Percentiles rank a stretch among this genome's conserved stretches.
These are phyloP conservation scores for Physcomitrellopsis africana DNA, from an alignment of 225 moss, liverwort and hornwort species.

Conservation along the genomic window DNA sequence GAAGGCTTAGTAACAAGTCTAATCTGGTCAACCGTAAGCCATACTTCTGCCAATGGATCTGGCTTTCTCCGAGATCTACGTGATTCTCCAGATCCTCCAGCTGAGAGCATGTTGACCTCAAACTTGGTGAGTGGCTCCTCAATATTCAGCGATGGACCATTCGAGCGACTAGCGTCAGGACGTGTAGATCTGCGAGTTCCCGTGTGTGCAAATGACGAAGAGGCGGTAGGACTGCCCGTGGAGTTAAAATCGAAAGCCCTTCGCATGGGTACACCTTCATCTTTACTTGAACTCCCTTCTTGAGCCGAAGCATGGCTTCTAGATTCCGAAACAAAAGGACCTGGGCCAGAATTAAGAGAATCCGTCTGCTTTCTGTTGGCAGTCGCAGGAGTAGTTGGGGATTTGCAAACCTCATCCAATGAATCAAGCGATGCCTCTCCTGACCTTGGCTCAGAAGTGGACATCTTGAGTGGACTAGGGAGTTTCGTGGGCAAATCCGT, in stretches of 20 bases:
- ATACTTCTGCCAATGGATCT: slow-evolving; percentile 36
- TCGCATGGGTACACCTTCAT: slow-evolving; percentile 28
- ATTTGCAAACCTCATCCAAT: slow-evolving; percentile 39
- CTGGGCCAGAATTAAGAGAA: slow-evolving; percentile 47
- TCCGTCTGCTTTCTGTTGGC: slow-evolving; percentile 41
- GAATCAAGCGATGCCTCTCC: slow-evolving; percentile 46
- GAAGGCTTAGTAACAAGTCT: slow-evolving; percentile 82
- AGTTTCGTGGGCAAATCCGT: slow-evolving; percentile 22
- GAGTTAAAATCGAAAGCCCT: slow-evolving; percentile 40
- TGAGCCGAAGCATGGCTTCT: slow-evolving; percentile 21
- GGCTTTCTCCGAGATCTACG: slow-evolving; percentile 38
- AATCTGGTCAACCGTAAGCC: slow-evolving; percentile 83
- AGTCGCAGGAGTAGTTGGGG: slow-evolving; percentile 38
- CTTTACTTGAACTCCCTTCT: slow-evolving; percentile 5
- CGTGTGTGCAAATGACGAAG: slow-evolving; percentile 39
- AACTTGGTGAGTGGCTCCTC: slow-evolving; percentile 55
- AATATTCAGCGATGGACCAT: slow-evolving; percentile 47
- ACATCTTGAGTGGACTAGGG: slow-evolving; percentile 29
- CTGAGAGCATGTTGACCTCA: slow-evolving; percentile 43
- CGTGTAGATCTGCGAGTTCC: slow-evolving; percentile 29
- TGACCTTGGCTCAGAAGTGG: slow-evolving; percentile 40
- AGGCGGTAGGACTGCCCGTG: slow-evolving; percentile 43
- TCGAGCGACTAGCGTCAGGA: slow-evolving; percentile 24
- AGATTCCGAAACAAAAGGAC: slow-evolving; percentile 37
- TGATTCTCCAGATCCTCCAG: slow-evolving; percentile 33